Evolutionary conservation across 768 basidiomycete species (phyloP), one percentile per base, ranked within the genome.

Genomic region (Mycena leptocephala): DNA sequence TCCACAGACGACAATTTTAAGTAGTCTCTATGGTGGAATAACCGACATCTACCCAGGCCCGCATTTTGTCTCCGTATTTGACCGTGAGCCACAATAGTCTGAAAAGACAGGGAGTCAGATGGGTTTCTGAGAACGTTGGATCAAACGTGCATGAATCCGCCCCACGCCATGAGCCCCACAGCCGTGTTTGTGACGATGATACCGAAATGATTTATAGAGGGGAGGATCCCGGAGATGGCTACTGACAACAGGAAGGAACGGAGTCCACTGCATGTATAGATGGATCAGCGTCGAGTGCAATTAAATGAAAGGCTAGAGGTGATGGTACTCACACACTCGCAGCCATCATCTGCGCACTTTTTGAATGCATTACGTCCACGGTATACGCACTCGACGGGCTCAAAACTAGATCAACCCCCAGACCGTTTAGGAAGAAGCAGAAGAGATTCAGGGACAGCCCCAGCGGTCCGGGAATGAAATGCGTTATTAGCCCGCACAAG

Each of bases 341-440:
- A 0, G 89, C 91, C 80, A 85, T 86, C 22, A 85, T 83, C 78
- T 92, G 90, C 3, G 91, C 89, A 71, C 90, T 90, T 30, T 85
- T 84, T 18, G 83, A 75, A 35, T 88, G 90, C 79, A 92, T 74
- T 20, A 91, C 81, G 65, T 92, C 92, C 6, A 91, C 86, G 35
- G 79, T 79, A 74, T 91, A 92, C 1, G 91, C 84, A 11, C 86
- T 83, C 0, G 83, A 83, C 1, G 91, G 91, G 5, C 86, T 84
- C 32, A 92, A 79, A 6, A 89, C 84, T 64, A 88, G 76, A 71
- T 90, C 85, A 68, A 91, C 90, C 87, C 89, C 70, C 85, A 88
- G 63, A 4, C 77, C 77, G 68, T 90, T 90, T 62, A 86, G 77
- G 76, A 90, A 89, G 39, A 91, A 79, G 59, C 86, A 89, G 2